phyloP scores from a whole-genome alignment of 495 filamentous ascomycete genomes.

The Aspergillus campestris region DNA sequence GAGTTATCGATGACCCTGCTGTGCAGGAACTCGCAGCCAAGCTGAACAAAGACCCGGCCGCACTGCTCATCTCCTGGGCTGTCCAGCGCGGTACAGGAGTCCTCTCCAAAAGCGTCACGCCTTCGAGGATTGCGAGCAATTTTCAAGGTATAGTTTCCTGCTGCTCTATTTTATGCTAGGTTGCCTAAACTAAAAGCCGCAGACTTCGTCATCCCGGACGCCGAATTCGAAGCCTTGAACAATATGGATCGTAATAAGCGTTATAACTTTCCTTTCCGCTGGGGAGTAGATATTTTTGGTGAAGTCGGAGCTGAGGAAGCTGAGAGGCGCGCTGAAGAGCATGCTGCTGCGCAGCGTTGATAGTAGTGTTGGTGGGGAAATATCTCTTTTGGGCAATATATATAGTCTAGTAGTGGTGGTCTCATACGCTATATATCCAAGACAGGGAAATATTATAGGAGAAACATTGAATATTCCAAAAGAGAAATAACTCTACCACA shows the following conservation, averaged over 20 bases:
- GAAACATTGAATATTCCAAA: too few relatives aligned
- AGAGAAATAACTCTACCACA: not conserved
- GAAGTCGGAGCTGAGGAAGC: conserved; percentile 38
- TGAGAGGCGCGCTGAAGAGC: conserved; percentile 35
- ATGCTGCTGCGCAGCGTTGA: conserved; percentile 29
- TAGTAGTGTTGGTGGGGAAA: not conserved
- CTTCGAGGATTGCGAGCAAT: conserved; percentile 48
- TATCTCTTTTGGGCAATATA: conserved; percentile 8
- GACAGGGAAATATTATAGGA: too few relatives aligned
- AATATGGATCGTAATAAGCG: conserved; percentile 37
- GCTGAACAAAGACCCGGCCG: conserved; percentile 60
- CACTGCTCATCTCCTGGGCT: conserved; percentile 73
- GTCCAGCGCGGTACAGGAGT: conserved; percentile 61
- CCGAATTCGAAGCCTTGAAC: conserved; percentile 37
- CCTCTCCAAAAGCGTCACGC: conserved; percentile 53
- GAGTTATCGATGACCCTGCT: conserved; percentile 49
- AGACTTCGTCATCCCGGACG: conserved; percentile 42
- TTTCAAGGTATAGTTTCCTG: conserved; percentile 30
- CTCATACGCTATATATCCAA: not conserved
- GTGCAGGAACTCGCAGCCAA: conserved; percentile 56
- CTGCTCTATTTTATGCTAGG: not conserved
- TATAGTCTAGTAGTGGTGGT: not conserved
- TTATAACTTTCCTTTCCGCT: conserved; percentile 44
- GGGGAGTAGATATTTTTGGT: conserved; percentile 43
- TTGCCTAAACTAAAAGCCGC: conserved; percentile 1